phyloP scores from a whole-genome alignment of 2,329 filamentous ascomycete genomes.

The Alternaria sp. region DNA sequence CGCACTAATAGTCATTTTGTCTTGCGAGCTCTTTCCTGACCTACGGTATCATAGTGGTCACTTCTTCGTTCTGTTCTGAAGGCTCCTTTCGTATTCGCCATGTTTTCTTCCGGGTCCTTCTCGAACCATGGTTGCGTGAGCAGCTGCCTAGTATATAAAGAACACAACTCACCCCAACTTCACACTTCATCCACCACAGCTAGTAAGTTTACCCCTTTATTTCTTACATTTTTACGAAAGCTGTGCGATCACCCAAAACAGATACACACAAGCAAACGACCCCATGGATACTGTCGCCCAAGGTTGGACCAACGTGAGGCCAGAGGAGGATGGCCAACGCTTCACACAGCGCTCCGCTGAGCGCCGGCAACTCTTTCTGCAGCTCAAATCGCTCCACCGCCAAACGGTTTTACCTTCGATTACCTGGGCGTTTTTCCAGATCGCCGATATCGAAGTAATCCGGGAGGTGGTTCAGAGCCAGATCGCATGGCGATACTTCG shows the following conservation, averaged over 20 bases:
- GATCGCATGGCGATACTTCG: background rate
- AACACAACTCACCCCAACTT: background rate
- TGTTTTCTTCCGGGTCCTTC: background rate
- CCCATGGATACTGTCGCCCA: background rate
- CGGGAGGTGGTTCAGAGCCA: background rate
- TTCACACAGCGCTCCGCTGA: background rate
- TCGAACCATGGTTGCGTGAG: background rate
- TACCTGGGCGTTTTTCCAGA: constrained; percentile 19
- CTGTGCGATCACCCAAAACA: background rate
- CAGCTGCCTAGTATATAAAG: background rate
- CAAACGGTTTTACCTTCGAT: constrained; percentile 3
- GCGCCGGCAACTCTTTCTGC: background rate
- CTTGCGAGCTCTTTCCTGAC: background rate
- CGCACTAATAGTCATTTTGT: background rate
- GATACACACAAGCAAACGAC: background rate
- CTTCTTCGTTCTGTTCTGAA: background rate
- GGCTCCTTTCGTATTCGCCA: background rate
- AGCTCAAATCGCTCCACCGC: background rate
- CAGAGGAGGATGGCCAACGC: background rate
- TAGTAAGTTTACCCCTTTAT: background rate
- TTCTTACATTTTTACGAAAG: background rate
- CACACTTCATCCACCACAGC: background rate
- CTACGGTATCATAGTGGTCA: background rate
- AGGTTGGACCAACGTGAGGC: constrained; percentile 1
- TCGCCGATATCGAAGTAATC: constrained; percentile 13